These are phyloP conservation scores for Talaromyces islandicus DNA, from an alignment of 2,329 filamentous ascomycete genomes.

Conservation along the genomic window DNA sequence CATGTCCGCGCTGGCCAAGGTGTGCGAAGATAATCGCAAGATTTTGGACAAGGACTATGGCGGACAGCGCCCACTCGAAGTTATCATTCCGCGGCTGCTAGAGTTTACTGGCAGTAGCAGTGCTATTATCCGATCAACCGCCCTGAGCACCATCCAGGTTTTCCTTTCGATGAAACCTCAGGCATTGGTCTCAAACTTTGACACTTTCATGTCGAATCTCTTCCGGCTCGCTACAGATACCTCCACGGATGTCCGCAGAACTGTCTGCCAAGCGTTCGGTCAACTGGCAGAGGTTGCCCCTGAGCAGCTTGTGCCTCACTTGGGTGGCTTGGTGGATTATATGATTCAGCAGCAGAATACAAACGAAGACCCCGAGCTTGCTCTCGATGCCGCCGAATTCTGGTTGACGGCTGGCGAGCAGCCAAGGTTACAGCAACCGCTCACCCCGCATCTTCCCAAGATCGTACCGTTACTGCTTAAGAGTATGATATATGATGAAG, in stretches of 20 bases:
- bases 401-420: slow-evolving; percentile 94
- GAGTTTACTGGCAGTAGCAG: slow-evolving; percentile 73
- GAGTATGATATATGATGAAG: slow-evolving; percentile 94
- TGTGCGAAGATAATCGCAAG: slow-evolving; percentile 92
- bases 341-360: slow-evolving; percentile 84
- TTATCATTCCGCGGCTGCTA: slow-evolving; percentile 85
- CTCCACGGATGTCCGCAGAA: slow-evolving; percentile 76
- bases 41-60: slow-evolving; percentile 81
- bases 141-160: slow-evolving; percentile 80
- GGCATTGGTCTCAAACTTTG: slow-evolving; percentile 72
- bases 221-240: slow-evolving; percentile 74
- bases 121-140: slow-evolving; percentile 70
- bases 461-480: slow-evolving; percentile 87
- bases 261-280: slow-evolving; percentile 90
- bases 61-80: slow-evolving; percentile 78
- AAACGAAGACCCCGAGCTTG: slow-evolving; percentile 75
- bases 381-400: slow-evolving; percentile 92
- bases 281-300: slow-evolving; percentile 85
- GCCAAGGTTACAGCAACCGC: slow-evolving; percentile 65
- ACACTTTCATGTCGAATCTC: slow-evolving; percentile 73
- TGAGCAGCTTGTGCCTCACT: slow-evolving; percentile 83
- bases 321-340: slow-evolving; percentile 83
- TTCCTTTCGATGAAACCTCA: slow-evolving; percentile 83
- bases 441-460: slow-evolving; percentile 72
- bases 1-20: slow-evolving; percentile 87